A percentile compares a stretch with the other conserved stretches of the same genome.
phyloP scores from a whole-genome alignment of 1,139 yeast species.

The Lizanozyma gosingica region DNA sequence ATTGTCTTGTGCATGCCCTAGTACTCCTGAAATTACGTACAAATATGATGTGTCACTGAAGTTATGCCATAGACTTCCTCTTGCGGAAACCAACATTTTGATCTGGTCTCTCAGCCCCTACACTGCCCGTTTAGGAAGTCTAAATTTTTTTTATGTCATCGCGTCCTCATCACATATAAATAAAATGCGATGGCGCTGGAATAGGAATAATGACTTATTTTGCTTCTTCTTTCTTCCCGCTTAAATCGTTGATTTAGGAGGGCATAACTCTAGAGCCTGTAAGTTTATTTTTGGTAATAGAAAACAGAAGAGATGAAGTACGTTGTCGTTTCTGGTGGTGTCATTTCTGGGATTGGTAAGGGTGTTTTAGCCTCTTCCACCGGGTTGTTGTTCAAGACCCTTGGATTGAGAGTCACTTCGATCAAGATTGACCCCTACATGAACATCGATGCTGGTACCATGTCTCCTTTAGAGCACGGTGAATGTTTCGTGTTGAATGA shows the following conservation, averaged over 20 bases:
- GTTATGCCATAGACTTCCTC: too few species aligned
- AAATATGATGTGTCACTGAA: too few species aligned
- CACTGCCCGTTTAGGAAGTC: not conserved
- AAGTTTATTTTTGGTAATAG: too few species aligned
- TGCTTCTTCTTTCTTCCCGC: constrained; percentile 36
- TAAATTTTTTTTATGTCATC: not conserved
- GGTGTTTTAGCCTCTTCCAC: constrained; percentile 97
- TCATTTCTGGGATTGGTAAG: constrained; percentile 97
- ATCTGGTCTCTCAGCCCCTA: not conserved
- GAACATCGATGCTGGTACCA: constrained; percentile 99
- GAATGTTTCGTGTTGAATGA: constrained; percentile 96
- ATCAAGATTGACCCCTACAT: constrained; percentile 98
- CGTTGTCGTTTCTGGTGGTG: constrained; percentile 99
- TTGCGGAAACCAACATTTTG: too few species aligned
- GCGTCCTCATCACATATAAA: constrained; percentile 1
- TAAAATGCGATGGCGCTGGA: constrained; percentile 1
- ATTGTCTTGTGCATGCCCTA: too few species aligned
- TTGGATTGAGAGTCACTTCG: constrained; percentile 91
- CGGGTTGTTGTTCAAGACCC: constrained; percentile 86
- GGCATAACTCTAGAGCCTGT: constrained; percentile 20
- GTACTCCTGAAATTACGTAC: too few species aligned
- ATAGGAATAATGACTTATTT: too few species aligned
- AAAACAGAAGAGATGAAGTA: constrained; percentile 68
- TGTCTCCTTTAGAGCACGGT: constrained; percentile 98
- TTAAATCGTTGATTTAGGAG: constrained; percentile 39